Evolutionary conservation across 2,329 filamentous ascomycete genomes (phyloP), one percentile per base, ranked within the genome.

Genomic region (Huntiella abstrusa): DNA sequence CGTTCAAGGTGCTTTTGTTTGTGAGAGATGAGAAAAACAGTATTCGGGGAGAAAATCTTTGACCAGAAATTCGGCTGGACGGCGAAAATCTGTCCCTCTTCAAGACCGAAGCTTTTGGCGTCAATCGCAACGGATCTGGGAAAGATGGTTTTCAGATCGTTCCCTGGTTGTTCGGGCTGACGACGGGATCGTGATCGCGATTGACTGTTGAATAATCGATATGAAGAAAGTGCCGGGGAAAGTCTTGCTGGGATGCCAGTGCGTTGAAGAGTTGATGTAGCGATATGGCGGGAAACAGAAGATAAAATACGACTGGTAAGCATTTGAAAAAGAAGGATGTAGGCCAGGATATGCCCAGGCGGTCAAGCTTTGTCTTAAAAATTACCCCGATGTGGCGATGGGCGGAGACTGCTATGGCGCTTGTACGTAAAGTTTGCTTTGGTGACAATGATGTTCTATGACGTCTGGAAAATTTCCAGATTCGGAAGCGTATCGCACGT

Each of bases 11-110:
- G 28, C 16, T 43, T 7, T 37, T 38, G 19, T 33, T 41, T 33
- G 17, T 46, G 41, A 6, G 33, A 22, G 16, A 51, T n/a, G n/a
- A 51, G 43, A 43, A 51, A 51, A n/a, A 52, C 34, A 37, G 47
- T 50, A 12, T 50, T 36, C 35, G 36, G 11, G 4, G 48, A 22
- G 15, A 51, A 52, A 35, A 42, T 33, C 22, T 35, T 16, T 13
- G 45, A 43, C 12, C 5, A 11, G 32, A 47, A 48, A 22, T 44
- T 47, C 4, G 45, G 41, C 19, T 42, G 45, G 12, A 50, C 37
- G 28, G 45, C 48, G 42, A 45, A 47, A 22, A 50, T 37, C n/a
- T 47, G 45, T 17, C n/a, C 22, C 13, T 15, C 39, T 22, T 44
- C 32, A 10, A 47, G 45, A 28, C 33, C 38, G 45, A 43, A 48